These are phyloP conservation scores for Entomortierella lignicola DNA, from an alignment of 192 early-diverging fungal genomes.

Conservation along the genomic window DNA sequence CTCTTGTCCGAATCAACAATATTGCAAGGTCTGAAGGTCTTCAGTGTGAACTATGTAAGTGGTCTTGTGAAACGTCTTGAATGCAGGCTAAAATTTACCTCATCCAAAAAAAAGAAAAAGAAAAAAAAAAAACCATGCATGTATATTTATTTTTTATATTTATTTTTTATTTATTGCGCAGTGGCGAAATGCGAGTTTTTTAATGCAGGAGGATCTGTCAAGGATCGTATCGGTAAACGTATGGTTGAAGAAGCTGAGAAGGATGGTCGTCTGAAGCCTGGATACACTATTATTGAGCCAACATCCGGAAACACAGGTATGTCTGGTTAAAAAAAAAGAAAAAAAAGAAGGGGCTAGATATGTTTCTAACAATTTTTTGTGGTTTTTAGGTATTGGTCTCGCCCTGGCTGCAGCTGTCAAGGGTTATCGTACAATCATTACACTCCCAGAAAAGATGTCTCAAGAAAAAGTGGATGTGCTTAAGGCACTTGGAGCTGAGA, in stretches of 20 bases:
- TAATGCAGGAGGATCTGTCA: constrained; percentile 98
- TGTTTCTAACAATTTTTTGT: background rate
- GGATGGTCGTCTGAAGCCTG: constrained; percentile 90
- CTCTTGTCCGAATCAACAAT: constrained; percentile 90
- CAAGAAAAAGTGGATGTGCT: constrained; percentile 99
- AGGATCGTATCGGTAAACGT: constrained; percentile 97
- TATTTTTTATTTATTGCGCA: constrained; percentile 45
- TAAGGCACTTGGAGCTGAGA: constrained; percentile 97
- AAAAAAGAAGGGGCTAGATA: too few relatives aligned
- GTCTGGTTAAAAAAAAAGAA: background rate
- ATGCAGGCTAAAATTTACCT: too few relatives aligned
- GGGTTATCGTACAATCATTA: constrained; percentile 98
- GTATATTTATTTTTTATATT: background rate
- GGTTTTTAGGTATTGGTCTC: constrained; percentile 79
- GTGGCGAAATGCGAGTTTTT: constrained; percentile 99
- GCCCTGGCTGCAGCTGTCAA: constrained; percentile 97
- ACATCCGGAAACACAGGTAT: constrained; percentile 98
- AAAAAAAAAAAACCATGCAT: background rate
- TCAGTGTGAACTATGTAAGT: constrained; percentile 91
- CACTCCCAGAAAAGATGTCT: constrained; percentile 99
- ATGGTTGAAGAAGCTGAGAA: constrained; percentile 97
- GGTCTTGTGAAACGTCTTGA: background rate
- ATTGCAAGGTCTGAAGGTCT: constrained; percentile 89
- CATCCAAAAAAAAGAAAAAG: background rate
- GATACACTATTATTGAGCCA: constrained; percentile 97